Evolutionary conservation across 768 basidiomycete species (phyloP).

Genomic region (Pisolithus sp.): DNA sequence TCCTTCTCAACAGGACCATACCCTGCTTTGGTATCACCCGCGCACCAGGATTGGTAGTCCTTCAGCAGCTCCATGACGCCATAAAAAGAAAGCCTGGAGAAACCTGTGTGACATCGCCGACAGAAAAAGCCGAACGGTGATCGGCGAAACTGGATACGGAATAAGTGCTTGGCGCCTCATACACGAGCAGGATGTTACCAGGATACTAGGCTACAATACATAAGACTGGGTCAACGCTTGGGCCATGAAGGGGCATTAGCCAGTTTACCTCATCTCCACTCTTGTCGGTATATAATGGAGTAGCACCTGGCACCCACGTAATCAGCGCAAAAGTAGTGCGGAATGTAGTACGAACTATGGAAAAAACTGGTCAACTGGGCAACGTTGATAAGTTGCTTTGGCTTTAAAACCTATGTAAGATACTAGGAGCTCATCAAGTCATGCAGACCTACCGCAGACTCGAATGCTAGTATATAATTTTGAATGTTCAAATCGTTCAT

Average conservation of each 20-base stretch:
- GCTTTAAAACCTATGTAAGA: slow-evolving; percentile 31
- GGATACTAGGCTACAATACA: slow-evolving; percentile 18
- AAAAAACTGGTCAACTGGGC: slow-evolving; percentile 65
- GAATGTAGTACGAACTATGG: slow-evolving; percentile 18
- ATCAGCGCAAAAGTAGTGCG: background rate
- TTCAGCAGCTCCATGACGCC: slow-evolving; percentile 60
- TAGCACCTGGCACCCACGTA: slow-evolving; percentile 36
- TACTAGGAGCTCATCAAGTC: slow-evolving; percentile 8
- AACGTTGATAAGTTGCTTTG: slow-evolving; percentile 42
- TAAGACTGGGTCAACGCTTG: slow-evolving; percentile 5
- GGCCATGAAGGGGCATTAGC: slow-evolving; percentile 1
- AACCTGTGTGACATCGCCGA: slow-evolving; percentile 70
- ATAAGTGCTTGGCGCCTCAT: slow-evolving; percentile 10
- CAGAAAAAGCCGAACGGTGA: slow-evolving; percentile 80
- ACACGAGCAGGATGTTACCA: slow-evolving; percentile 11
- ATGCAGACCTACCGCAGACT: slow-evolving; percentile 28
- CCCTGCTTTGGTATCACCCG: slow-evolving; percentile 40
- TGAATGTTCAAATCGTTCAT: slow-evolving; percentile 36
- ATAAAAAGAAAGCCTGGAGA: slow-evolving; percentile 68
- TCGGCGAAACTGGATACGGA: slow-evolving; percentile 48
- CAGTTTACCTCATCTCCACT: slow-evolving; percentile 45
- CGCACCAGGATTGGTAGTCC: slow-evolving; percentile 63
- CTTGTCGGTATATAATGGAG: slow-evolving; percentile 54
- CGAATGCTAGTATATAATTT: slow-evolving; percentile 42
- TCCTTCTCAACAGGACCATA: slow-evolving; percentile 49